A percentile compares a stretch with the other conserved stretches of the same genome.
phyloP scores from a whole-genome alignment of 2,329 filamentous ascomycete species.

The Trichoderma brevicompactum region DNA sequence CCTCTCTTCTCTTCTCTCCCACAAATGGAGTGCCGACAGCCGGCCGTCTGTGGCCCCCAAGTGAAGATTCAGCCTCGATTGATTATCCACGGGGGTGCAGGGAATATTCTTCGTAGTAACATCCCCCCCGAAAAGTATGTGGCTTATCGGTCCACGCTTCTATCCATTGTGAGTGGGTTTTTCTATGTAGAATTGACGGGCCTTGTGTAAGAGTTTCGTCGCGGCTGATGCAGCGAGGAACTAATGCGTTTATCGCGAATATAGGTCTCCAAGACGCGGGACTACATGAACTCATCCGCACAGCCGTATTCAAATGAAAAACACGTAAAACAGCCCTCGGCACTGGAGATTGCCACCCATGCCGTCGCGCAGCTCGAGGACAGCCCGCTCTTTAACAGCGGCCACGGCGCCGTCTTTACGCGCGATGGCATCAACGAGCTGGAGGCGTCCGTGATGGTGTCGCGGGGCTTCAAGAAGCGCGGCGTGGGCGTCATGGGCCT shows the following conservation, averaged over 20 bases:
- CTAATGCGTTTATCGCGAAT: too few relatives aligned
- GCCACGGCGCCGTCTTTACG: constrained; percentile 84
- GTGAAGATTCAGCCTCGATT: constrained; percentile 56
- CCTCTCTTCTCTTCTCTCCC: too few relatives aligned
- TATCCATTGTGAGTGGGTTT: constrained; percentile 57
- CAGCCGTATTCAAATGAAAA: neutral
- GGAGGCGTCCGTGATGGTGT: constrained; percentile 87
- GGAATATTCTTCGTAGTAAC: constrained; percentile 65
- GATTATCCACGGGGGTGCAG: constrained; percentile 75
- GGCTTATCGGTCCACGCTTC: constrained; percentile 63
- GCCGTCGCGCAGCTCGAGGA: constrained; percentile 79
- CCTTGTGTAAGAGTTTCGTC: too few relatives aligned
- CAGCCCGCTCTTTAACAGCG: constrained; percentile 82
- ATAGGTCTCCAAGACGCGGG: constrained; percentile 51
- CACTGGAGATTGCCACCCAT: constrained; percentile 74
- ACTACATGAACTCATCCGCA: constrained; percentile 50
- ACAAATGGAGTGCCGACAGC: constrained; percentile 50
- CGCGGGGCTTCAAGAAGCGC: constrained; percentile 71
- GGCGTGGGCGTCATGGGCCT: constrained; percentile 78
- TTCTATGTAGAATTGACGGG: too few relatives aligned
- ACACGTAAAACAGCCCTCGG: constrained; percentile 49
- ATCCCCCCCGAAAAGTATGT: constrained; percentile 62
- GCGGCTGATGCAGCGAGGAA: too few relatives aligned
- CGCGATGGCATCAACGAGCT: constrained; percentile 81
- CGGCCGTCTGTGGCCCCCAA: constrained; percentile 16